A percentile compares a stretch with the other conserved stretches of the same genome.
Evolutionary conservation across 306 rosid species (phyloP).

Genomic region (Casuarina cunninghamiana): DNA sequence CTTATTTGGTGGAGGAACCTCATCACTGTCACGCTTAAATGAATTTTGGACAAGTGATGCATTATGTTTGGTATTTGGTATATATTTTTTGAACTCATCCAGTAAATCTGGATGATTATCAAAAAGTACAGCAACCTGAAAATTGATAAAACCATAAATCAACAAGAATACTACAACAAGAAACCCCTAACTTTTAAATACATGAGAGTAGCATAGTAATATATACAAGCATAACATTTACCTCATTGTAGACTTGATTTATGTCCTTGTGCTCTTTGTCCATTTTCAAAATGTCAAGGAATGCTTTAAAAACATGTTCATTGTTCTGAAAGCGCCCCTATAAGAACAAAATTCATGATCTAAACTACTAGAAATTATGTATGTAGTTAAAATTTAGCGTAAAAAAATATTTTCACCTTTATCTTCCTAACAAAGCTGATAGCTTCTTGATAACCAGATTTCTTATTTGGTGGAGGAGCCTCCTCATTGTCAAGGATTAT

Average conservation of each 20-base stretch:
- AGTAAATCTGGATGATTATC: conserved; percentile 79
- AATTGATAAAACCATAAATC: background rate
- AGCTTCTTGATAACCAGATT: conserved; percentile 92
- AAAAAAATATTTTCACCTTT: conserved; percentile 56
- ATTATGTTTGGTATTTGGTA: conserved; percentile 75
- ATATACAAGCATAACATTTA: conserved; percentile 26
- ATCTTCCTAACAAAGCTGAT: conserved; percentile 95
- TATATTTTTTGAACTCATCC: conserved; percentile 82
- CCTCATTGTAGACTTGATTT: conserved; percentile 86
- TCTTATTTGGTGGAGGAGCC: conserved; percentile 78
- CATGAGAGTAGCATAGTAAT: background rate
- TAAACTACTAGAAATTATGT: conserved; percentile 13
- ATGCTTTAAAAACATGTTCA: conserved; percentile 85
- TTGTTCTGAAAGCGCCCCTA: conserved; percentile 89
- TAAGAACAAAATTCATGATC: conserved; percentile 26
- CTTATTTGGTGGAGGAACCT: conserved; percentile 76
- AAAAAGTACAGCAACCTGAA: conserved; percentile 80
- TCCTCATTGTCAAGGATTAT: conserved; percentile 83
- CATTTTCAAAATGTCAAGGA: conserved; percentile 93
- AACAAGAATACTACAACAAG: conserved; percentile 14
- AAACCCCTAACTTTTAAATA: background rate
- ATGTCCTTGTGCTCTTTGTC: conserved; percentile 95
- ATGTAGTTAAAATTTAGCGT: conserved; percentile 10
- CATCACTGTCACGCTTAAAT: conserved; percentile 67
- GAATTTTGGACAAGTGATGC: conserved; percentile 47